A percentile compares a stretch with the other conserved stretches of the same genome.
Evolutionary conservation across 2,329 filamentous ascomycete genomes (phyloP).

Genomic region (Celoporthe dispersa): DNA sequence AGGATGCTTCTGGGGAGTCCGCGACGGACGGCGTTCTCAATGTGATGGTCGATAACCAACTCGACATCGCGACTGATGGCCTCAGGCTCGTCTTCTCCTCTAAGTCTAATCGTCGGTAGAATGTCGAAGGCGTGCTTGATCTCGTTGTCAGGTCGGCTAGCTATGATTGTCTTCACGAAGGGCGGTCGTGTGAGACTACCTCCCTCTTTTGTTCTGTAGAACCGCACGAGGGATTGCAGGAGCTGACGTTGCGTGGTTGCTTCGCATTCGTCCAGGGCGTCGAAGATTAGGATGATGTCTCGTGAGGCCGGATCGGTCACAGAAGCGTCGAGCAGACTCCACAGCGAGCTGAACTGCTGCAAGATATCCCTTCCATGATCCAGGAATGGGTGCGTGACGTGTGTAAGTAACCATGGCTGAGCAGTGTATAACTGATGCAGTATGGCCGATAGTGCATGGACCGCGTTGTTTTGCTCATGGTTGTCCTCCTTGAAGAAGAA

Average conservation of each 20-base stretch:
- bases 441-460: slow-evolving; percentile 15
- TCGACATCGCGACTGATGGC: slow-evolving; percentile 30
- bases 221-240: slow-evolving; percentile 24
- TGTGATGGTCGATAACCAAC: slow-evolving; percentile 26
- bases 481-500: slow-evolving; percentile 32
- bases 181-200: slow-evolving; percentile 15
- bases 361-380: slow-evolving; percentile 10
- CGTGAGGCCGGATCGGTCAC: slow-evolving; percentile 12
- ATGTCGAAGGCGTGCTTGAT: slow-evolving; percentile 31
- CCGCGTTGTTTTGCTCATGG: slow-evolving; percentile 25
- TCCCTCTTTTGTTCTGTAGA: slow-evolving; percentile 12
- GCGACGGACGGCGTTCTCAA: slow-evolving; percentile 28
- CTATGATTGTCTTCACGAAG: slow-evolving; percentile 31
- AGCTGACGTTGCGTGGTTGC: slow-evolving; percentile 17
- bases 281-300: slow-evolving; percentile 31
- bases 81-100: slow-evolving; percentile 30
- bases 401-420: slow-evolving; percentile 14
- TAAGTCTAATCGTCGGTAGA: slow-evolving; percentile 27
- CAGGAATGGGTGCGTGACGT: slow-evolving; percentile 1
- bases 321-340: slow-evolving; percentile 16
- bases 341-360: slow-evolving; percentile 13
- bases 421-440: slow-evolving; percentile 29
- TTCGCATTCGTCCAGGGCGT: slow-evolving; percentile 33
- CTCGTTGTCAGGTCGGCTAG: slow-evolving; percentile 31
- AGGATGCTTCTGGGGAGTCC: slow-evolving; percentile 25